Evolutionary conservation across 495 filamentous ascomycete genomes (phyloP).

Genomic region (Penicillium herquei): DNA sequence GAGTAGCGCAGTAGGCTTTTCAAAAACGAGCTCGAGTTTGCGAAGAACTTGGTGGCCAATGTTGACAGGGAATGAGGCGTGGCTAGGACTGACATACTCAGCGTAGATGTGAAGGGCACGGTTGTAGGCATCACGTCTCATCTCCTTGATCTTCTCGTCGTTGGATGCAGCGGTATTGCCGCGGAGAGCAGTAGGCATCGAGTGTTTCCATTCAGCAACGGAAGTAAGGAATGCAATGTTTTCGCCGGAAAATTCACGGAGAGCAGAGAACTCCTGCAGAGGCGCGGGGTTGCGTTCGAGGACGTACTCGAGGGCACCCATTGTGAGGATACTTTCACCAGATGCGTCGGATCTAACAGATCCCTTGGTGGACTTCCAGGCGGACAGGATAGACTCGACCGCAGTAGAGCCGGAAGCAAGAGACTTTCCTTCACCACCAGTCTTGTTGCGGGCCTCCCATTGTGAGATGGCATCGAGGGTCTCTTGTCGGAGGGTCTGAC

Average conservation of each 20-base stretch:
- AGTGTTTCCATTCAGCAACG: constrained; percentile 54
- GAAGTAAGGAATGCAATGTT: constrained; percentile 65
- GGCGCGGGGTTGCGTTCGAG: constrained; percentile 53
- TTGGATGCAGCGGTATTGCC: constrained; percentile 12
- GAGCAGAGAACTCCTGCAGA: constrained; percentile 59
- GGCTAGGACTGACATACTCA: constrained; percentile 52
- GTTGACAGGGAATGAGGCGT: constrained; percentile 64
- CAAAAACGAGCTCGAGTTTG: constrained; percentile 51
- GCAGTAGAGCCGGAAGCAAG: constrained; percentile 29
- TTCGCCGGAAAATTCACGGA: constrained; percentile 64
- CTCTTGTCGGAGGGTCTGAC: constrained; percentile 43
- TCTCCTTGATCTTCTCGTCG: constrained; percentile 24
- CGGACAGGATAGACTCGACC: constrained; percentile 34
- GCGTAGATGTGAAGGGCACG: constrained; percentile 57
- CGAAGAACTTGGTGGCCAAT: constrained; percentile 50
- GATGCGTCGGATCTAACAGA: constrained; percentile 25
- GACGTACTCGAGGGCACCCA: constrained; percentile 59
- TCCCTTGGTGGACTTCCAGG: constrained; percentile 31
- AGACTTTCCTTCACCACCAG: constrained; percentile 25
- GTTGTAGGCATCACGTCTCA: constrained; percentile 45
- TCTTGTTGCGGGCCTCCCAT: constrained; percentile 33
- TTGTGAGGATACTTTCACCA: constrained; percentile 49
- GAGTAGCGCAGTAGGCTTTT: constrained; percentile 32
- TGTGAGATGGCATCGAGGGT: constrained; percentile 36
- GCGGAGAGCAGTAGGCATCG: constrained; percentile 17